phyloP scores from a whole-genome alignment of 352 stramenopile species.

The Pythium guiyangense region DNA sequence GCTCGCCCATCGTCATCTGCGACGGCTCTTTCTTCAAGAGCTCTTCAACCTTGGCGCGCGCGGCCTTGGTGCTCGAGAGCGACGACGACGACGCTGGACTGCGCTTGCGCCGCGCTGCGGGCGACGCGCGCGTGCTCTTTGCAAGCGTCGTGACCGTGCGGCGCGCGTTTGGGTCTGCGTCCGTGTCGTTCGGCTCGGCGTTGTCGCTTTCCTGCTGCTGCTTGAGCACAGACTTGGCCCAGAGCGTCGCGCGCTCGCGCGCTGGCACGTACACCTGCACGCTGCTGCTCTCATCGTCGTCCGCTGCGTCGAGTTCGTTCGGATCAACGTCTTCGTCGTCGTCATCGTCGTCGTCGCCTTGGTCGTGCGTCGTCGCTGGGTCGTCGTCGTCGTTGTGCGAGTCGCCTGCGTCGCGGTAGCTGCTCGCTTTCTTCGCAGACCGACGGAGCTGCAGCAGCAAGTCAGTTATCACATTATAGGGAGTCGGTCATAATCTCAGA shows the following conservation, averaged over 20 bases:
- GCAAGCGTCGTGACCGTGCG: too few relatives aligned
- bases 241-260: conserved; percentile 66
- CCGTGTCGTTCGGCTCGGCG: conserved; percentile 17
- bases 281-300: not conserved
- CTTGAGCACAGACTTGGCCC: conserved; percentile 58
- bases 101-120: too few relatives aligned
- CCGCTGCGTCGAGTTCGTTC: too few relatives aligned
- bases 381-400: conserved; percentile 32
- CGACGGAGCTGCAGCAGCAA: conserved; percentile 34
- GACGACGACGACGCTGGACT: too few relatives aligned
- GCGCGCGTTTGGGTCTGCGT: too few relatives aligned
- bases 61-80: conserved; percentile 9
- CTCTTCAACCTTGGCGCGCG: conserved; percentile 55
- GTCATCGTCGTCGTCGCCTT: conserved; percentile 30
- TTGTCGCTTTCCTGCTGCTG: conserved; percentile 35
- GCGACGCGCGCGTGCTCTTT: too few relatives aligned
- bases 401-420: conserved; percentile 28
- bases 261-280: conserved; percentile 59
- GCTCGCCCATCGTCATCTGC: conserved; percentile 83
- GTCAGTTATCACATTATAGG: too few relatives aligned
- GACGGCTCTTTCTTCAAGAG: conserved; percentile 66
- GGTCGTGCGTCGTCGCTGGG: conserved; percentile 33
- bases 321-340: not conserved
- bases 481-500: too few relatives aligned
- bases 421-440: conserved; percentile 39